phyloP scores from a whole-genome alignment of 495 filamentous ascomycete genomes.

The Astrothelium macrocarpum region DNA sequence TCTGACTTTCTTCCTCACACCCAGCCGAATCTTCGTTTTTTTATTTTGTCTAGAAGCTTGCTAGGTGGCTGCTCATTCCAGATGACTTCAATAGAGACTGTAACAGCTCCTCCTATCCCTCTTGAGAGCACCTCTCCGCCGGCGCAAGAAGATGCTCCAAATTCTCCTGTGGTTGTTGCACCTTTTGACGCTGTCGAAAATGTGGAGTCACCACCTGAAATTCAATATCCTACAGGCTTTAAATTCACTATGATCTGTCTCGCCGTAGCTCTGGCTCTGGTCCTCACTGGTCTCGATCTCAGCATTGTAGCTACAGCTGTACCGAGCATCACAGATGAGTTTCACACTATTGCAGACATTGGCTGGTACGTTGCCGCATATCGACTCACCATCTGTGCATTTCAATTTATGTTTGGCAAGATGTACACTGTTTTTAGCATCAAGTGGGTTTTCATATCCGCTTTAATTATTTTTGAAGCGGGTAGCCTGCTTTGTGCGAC shows the following conservation, averaged over 20 bases:
- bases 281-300: constrained; percentile 9
- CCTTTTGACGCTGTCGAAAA: not conserved
- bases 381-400: constrained; percentile 13
- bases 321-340: constrained; percentile 17
- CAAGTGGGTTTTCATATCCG: constrained; percentile 12
- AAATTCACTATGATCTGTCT: constrained; percentile 4
- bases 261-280: constrained; percentile 6
- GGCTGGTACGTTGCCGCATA: constrained; percentile 16
- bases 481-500: constrained; percentile 12
- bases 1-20: no score
- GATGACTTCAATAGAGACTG: no score
- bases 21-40: no score
- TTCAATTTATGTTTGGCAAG: constrained; percentile 21
- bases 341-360: constrained; percentile 15
- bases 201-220: not conserved
- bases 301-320: constrained; percentile 16
- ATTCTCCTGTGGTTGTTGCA: not conserved
- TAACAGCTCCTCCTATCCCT: not conserved
- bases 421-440: constrained; percentile 18
- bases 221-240: constrained; percentile 1
- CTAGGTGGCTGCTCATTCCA: no score
- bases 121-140: not conserved
- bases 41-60: no score
- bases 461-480: constrained; percentile 7
- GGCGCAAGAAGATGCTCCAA: not conserved